These are phyloP conservation scores for Xeromyces bisporus DNA, from an alignment of 495 filamentous ascomycete species.

Conservation along the genomic window DNA sequence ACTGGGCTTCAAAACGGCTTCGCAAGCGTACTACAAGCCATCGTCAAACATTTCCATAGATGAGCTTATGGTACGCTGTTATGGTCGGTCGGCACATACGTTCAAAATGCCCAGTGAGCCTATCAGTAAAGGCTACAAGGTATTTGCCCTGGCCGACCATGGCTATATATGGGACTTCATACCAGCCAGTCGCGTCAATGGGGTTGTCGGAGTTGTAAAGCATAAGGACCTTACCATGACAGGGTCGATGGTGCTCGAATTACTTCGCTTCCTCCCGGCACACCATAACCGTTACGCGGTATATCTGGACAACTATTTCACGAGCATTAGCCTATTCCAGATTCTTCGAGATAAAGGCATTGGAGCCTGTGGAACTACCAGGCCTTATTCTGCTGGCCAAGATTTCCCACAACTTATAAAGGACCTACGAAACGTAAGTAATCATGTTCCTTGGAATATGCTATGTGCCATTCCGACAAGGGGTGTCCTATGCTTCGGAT, in stretches of 20 bases:
- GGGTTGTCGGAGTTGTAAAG: neutral
- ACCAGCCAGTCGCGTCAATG: neutral
- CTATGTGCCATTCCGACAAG: neutral
- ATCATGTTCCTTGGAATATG: neutral
- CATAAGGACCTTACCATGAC: neutral
- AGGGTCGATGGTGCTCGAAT: neutral
- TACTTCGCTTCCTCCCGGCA: neutral
- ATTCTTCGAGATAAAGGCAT: neutral
- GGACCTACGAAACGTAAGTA: too few relatives aligned
- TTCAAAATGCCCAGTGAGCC: neutral
- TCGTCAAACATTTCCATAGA: neutral
- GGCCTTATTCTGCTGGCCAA: too few relatives aligned
- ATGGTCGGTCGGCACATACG: neutral
- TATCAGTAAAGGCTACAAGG: neutral
- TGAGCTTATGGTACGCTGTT: neutral
- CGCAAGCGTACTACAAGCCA: neutral
- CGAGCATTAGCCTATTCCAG: constrained; percentile 1
- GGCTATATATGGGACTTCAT: neutral
- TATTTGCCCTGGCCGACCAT: neutral
- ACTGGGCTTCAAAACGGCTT: neutral
- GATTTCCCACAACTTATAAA: too few relatives aligned
- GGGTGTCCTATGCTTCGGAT: neutral
- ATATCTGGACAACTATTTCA: constrained; percentile 1
- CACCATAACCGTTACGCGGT: neutral
- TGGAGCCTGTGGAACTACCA: constrained; percentile 1